phyloP scores from a whole-genome alignment of 371 early-diverging fungal genomes.

The Gilbertella persicaria region DNA sequence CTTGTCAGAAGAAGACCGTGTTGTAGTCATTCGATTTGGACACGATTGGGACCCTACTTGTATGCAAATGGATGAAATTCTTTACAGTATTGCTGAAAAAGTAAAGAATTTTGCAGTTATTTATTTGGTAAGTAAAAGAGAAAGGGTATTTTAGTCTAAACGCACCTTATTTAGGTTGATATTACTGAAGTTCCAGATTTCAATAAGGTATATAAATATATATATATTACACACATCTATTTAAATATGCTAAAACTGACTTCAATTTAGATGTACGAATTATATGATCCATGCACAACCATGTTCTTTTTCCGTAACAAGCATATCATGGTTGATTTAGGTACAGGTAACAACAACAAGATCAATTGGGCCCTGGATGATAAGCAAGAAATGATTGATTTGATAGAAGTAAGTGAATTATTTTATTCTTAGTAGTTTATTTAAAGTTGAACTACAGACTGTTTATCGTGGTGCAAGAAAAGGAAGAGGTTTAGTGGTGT shows the following conservation, averaged over 20 bases:
- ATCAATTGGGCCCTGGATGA: slow-evolving; percentile 95
- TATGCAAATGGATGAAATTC: slow-evolving; percentile 96
- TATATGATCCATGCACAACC: slow-evolving; percentile 95
- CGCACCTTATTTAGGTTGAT: slow-evolving; percentile 54
- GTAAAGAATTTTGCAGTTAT: slow-evolving; percentile 98
- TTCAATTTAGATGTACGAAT: slow-evolving; percentile 82
- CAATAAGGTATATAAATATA: slow-evolving; percentile 79
- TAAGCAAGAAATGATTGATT: slow-evolving; percentile 87
- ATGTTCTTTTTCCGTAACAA: slow-evolving; percentile 96
- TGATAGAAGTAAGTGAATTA: slow-evolving; percentile 64
- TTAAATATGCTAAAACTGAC: not conserved
- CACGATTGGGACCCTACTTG: slow-evolving; percentile 97
- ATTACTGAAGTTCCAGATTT: slow-evolving; percentile 89
- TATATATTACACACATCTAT: not conserved
- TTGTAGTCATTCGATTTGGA: slow-evolving; percentile 96
- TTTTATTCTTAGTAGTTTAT: not conserved
- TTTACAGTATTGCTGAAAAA: slow-evolving; percentile 90
- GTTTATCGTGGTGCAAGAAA: slow-evolving; percentile 95
- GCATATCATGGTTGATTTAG: slow-evolving; percentile 97
- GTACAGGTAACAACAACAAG: slow-evolving; percentile 99
- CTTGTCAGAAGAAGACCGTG: slow-evolving; percentile 94
- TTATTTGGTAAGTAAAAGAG: slow-evolving; percentile 68
- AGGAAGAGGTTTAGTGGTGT: slow-evolving; percentile 93
- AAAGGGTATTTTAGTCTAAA: not conserved
- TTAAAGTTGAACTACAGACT: slow-evolving; percentile 34